Conservation (phyloP, 306 rosid species). For the Lathyrus aphaca region DNA sequence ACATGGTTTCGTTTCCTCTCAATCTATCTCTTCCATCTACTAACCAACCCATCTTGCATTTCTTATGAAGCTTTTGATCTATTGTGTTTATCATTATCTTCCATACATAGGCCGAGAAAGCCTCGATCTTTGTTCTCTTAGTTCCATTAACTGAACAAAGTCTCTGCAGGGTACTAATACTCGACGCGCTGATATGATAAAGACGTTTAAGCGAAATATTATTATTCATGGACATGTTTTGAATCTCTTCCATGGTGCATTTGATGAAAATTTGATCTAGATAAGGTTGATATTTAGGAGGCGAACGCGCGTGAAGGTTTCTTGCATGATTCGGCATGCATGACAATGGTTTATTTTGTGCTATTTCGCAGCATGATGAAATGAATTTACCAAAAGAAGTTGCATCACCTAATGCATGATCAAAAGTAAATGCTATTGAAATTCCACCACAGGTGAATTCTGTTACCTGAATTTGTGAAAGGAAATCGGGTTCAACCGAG, state of each 20-base stretch:
- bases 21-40: constrained; percentile 72
- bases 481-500: constrained; percentile 49
- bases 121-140: constrained; percentile 75
- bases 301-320: constrained; percentile 60
- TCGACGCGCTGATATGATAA: constrained; percentile 58
- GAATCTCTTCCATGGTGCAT: constrained; percentile 77
- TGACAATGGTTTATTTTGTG: constrained; percentile 56
- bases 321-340: constrained; percentile 63
- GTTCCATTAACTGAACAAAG: constrained; percentile 54
- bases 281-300: constrained; percentile 64
- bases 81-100: constrained; percentile 57
- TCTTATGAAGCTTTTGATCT: constrained; percentile 44
- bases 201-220: constrained; percentile 58
- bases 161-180: constrained; percentile 60
- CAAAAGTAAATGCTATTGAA: constrained; percentile 78
- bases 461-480: constrained; percentile 75
- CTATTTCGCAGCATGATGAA: constrained; percentile 69
- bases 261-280: constrained; percentile 64
- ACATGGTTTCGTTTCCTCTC: constrained; percentile 45
- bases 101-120: constrained; percentile 86
- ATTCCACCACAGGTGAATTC: constrained; percentile 67
- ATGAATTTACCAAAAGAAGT: constrained; percentile 76
- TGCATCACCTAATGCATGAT: constrained; percentile 90
- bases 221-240: constrained; percentile 54
- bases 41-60: constrained; percentile 88